Evolutionary conservation across 129 eudicot species (phyloP), one percentile per base, ranked within the genome.

Genomic region (Calendula officinalis): DNA sequence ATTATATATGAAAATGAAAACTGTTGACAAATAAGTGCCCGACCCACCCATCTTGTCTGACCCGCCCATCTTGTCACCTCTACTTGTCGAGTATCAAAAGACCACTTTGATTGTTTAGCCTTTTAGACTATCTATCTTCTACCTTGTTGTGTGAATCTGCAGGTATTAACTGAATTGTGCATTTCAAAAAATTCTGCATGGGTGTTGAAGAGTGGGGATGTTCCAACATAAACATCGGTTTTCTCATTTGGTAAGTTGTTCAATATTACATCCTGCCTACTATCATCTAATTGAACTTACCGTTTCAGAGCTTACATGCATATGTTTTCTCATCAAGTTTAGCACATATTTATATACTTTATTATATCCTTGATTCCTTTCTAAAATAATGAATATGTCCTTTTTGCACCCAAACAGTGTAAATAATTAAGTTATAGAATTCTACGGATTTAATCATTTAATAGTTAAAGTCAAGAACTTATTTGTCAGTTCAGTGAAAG

Each of bases 91-190:
- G 45, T 11, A 41, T 11, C 45, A 41, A 41, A 11, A 33, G 4
- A 16, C 8, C 37, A 30, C 30, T 40, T 53, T 32, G 16, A 39
- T 67, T 56, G 39, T 57, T 35, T 69, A 38, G 15, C 38, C 60
- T 49, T 40, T 42, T 42, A 14, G 7, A 54, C 47, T 53, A 9
- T 39, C 14, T 56, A 60, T 36, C 14, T 17, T 6, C 14, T 57
- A 36, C 16, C 33, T 44, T 56, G 57, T 64, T 34, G 9, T 71
- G 6, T 75, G 6, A 67, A 52, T 75, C 34, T 76, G 75, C 86
- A 87, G 95, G 90, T 87, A 15, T 11, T 87, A 13, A 68, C 8
- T 50, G 95, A 87, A 58, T 51, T 81, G 50, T 87, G 95, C 44
- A n/a, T 58, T 54, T 60, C 84, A 14, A 69, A 79, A 67, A 81